Percentiles rank a stretch among this genome's conserved stretches.
Conservation (phyloP, 192 early-diverging fungal species). For the Ambispora gerdemannii region DNA sequence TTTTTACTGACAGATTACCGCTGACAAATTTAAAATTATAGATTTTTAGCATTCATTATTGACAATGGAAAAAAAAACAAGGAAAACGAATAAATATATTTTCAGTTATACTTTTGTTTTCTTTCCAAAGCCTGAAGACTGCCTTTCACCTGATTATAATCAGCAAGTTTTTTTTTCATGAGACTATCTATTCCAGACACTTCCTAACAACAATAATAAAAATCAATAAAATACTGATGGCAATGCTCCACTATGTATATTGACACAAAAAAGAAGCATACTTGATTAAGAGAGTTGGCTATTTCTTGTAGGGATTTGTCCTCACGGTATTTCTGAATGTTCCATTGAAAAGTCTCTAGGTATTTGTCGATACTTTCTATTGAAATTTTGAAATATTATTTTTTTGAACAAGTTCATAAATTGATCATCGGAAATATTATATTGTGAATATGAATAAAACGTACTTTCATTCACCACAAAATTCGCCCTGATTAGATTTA, state of each 20-base stretch:
- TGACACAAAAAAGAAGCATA: constrained; percentile 37
- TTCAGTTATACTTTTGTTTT: constrained; percentile 66
- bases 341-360: constrained; percentile 88
- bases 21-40: constrained; percentile 36
- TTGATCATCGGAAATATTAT: not conserved
- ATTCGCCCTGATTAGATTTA: constrained; percentile 54
- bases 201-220: constrained; percentile 66
- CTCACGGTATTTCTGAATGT: constrained; percentile 92
- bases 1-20: constrained; percentile 87
- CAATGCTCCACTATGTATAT: too few relatives aligned
- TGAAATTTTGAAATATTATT: constrained; percentile 8
- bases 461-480: constrained; percentile 80
- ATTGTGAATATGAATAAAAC: constrained; percentile 6
- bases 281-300: constrained; percentile 71
- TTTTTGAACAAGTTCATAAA: not conserved
- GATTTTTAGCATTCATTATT: not conserved
- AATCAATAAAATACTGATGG: too few relatives aligned
- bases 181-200: constrained; percentile 81
- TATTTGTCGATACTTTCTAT: constrained; percentile 86
- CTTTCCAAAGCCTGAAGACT: constrained; percentile 78
- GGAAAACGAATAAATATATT: not conserved
- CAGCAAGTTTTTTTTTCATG: constrained; percentile 88
- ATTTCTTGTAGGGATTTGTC: constrained; percentile 91
- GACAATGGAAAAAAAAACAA: not conserved
- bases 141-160: constrained; percentile 81